These are phyloP conservation scores for Penicillium frequentans DNA, from an alignment of 2,329 filamentous ascomycete genomes.

Conservation along the genomic window DNA sequence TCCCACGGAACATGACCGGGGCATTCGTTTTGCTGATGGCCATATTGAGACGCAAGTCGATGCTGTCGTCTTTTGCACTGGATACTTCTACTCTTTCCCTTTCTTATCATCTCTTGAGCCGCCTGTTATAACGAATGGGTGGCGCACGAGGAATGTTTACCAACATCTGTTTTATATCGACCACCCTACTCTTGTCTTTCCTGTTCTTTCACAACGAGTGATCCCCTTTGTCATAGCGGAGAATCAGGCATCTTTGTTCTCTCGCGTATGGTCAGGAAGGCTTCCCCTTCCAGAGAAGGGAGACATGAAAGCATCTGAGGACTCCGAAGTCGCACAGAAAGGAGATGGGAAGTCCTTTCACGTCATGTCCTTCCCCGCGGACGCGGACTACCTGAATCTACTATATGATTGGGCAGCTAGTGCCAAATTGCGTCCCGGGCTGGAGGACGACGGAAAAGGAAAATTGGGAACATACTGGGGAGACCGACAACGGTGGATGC, in stretches of 20 bases:
- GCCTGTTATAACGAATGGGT: constrained; percentile 66
- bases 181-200: constrained; percentile 76
- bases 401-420: constrained; percentile 45
- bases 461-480: constrained; percentile 73
- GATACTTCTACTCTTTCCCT: constrained; percentile 82
- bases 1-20: constrained; percentile 52
- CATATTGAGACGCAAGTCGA: constrained; percentile 68
- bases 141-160: constrained; percentile 70
- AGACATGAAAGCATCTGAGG: constrained; percentile 72
- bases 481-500: constrained; percentile 69
- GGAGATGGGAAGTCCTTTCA: constrained; percentile 56
- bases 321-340: constrained; percentile 37
- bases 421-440: constrained; percentile 36
- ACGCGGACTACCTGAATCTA: constrained; percentile 48
- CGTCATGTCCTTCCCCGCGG: constrained; percentile 50
- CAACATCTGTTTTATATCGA: constrained; percentile 75
- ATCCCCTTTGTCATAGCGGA: constrained; percentile 85
- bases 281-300: constrained; percentile 62
- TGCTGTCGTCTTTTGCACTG: constrained; percentile 80
- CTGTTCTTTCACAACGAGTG: constrained; percentile 74
- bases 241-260: constrained; percentile 73
- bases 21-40: constrained; percentile 67
- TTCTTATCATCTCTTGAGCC: constrained; percentile 60
- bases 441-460: constrained; percentile 51
- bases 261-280: constrained; percentile 73